Base-by-base conservation (phyloP, 495 filamentous ascomycete genomes). In the Astrothelium macrocarpum region DNA sequence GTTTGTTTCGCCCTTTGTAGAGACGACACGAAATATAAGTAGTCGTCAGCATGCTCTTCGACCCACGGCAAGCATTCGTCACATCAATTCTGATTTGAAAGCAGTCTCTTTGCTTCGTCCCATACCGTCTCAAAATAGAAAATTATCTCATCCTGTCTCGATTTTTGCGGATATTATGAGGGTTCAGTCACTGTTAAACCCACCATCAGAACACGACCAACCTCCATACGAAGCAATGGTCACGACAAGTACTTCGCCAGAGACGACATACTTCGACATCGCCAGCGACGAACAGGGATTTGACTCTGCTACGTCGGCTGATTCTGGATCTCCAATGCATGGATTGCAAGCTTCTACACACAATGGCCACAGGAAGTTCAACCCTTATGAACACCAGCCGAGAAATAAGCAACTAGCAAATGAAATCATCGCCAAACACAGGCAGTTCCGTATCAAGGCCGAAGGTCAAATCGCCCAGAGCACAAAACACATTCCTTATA, bases 401-500 rank as follows among this genome's bases (percentile, higher is more conserved):
- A 74, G 86, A 53, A 80, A 86, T 62, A 78, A 81, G 32, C 73
- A 74, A 20, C 75, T 88, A 18, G 75, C 79, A 26, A 71, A 72
- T n/a, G 76, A 83, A 16, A 28, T 56, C 5, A 4, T 11, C 10
- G 49, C 49, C 29, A 26, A 29, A 59, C 79, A 90, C 64, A 72
- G 75, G 20, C 77, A 77, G 45, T 92, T 87, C 70, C 65, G 88
- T 90, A 14, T 75, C 86, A 28, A 49, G 34, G 75, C 87, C 34
- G 14, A 31, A 66, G 86, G 87, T 25, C 74, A 82, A 14, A 91
- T 98, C 67, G 78, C 74, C 45, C 76, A 85, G 1, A 90, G 80
- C 67, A 82, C 81, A 60, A 83, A 86, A 53, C 89, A 89, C 60
- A 96, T 97, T 62, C 94, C 94, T 0, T 98, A 97, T 74, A 89